Evolutionary conservation across 345 rosid genomes (phyloP), one percentile per base, ranked within the genome.

Genomic region (Brassica rapa): DNA sequence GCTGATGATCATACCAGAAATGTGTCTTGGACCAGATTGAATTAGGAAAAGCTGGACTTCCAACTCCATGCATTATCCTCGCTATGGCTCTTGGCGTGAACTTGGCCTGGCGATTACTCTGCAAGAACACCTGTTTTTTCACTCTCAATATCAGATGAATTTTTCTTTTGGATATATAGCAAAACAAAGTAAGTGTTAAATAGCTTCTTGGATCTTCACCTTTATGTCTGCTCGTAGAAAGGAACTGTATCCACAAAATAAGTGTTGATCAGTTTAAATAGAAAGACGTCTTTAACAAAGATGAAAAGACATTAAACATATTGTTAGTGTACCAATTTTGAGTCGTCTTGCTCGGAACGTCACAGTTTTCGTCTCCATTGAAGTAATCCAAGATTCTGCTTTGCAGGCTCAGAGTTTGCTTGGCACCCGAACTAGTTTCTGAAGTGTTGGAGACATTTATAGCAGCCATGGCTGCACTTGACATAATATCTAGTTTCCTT

Each of bases 181-280:
- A 39, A 63, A 30, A 21, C 7, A 74, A 14, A 55, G 9, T 27
- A 23, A 79, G 67, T 77, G 43, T 46, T 46, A 1, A 51, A 51
- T 30, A 11, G 70, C 70, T 72, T 57, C 76, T 59, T 29, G 62
- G 79, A 78, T 39, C 53, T 84, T 83, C 62, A 91, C 99, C 98
- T 95, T 93, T 82, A 95, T 89, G 81, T 95, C 98, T 77, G 98
- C 98, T 86, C 90, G 88, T 86, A 95, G 81, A 77, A 93, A 95
- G 33, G 90, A 86, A 84, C 99, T 95, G 96, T 88, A 86, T 71
- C 57, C 8, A 74, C 16, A 82, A 73, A 68, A 16, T 68, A 77
- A 8, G 77, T 0, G 46, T 82, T 70, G 41, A 72, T 87, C 79
- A 90, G 78, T 72, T 68, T 61, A 12, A 46, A 11, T 64, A 70